Percentiles rank a stretch among this genome's conserved stretches.
These are phyloP conservation scores for Larix kaempferi DNA, from an alignment of 75 land plant genomes.

Conservation along the genomic window DNA sequence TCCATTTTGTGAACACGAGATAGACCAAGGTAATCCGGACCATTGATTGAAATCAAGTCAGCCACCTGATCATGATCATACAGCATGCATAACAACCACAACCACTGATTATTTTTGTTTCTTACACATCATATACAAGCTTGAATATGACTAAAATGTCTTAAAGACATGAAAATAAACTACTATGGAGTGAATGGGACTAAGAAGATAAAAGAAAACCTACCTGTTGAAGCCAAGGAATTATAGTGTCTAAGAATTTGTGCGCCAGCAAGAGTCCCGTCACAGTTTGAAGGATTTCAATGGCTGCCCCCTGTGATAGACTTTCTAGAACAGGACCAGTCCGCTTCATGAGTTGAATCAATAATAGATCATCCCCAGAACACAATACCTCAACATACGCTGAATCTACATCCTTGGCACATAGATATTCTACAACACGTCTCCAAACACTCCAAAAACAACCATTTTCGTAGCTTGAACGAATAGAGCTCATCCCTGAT, in stretches of 20 bases:
- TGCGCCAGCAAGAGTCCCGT: conserved; percentile 52
- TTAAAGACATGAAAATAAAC: not conserved
- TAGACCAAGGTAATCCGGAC: conserved; percentile 44
- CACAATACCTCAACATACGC: conserved; percentile 74
- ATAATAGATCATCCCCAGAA: conserved; percentile 58
- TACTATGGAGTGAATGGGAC: not conserved
- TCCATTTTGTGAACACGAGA: conserved; percentile 52
- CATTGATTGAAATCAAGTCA: conserved; percentile 40
- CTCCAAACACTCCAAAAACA: conserved; percentile 55
- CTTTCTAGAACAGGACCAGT: conserved; percentile 89
- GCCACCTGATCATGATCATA: conserved; percentile 41
- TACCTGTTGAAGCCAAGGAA: conserved; percentile 96
- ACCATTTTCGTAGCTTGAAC: conserved; percentile 8
- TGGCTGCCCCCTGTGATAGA: conserved; percentile 46
- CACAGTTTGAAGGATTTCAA: conserved; percentile 43
- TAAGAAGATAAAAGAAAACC: conserved; percentile 1
- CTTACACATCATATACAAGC: not conserved
- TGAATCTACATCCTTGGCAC: conserved; percentile 59
- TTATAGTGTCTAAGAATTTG: conserved; percentile 47
- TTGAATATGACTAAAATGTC: not conserved
- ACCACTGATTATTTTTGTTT: not conserved
- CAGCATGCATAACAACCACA: not conserved
- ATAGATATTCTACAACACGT: conserved; percentile 49
- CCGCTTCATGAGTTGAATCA: conserved; percentile 73
- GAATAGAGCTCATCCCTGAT: not conserved